A percentile compares a stretch with the other conserved stretches of the same genome.
Evolutionary conservation across 495 filamentous ascomycete species (phyloP).

Genomic region (Aspergillus kassunensis): DNA sequence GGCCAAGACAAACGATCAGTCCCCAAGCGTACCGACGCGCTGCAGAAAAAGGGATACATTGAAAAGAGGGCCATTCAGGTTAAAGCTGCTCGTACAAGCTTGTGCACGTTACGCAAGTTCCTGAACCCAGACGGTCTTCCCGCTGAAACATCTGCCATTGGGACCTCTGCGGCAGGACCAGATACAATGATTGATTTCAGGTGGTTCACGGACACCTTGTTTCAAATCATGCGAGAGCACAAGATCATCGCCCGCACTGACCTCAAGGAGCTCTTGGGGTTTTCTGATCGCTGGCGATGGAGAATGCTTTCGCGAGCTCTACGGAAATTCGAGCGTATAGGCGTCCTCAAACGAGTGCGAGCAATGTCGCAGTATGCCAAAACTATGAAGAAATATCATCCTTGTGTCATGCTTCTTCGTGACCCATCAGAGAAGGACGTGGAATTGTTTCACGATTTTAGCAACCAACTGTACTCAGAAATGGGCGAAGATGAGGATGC

Average conservation of each 20-base stretch:
- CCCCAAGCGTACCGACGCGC: constrained; percentile 70
- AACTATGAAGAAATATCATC: constrained; percentile 31
- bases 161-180: constrained; percentile 9
- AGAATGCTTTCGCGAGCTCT: constrained; percentile 63
- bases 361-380: constrained; percentile 49
- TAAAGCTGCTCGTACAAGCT: constrained; percentile 62
- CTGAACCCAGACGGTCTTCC: constrained; percentile 22
- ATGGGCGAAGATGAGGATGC: constrained; percentile 38
- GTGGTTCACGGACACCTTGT: constrained; percentile 39
- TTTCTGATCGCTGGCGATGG: constrained; percentile 59
- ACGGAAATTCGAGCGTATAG: constrained; percentile 64
- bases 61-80: constrained; percentile 69
- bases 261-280: constrained; percentile 59
- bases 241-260: constrained; percentile 53
- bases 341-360: constrained; percentile 63
- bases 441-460: constrained; percentile 49
- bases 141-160: constrained; percentile 8
- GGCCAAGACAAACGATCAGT: constrained; percentile 89
- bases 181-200: constrained; percentile 39
- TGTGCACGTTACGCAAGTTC: constrained; percentile 61
- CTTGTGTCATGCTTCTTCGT: constrained; percentile 69
- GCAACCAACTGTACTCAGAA: constrained; percentile 23
- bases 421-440: constrained; percentile 67
- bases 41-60: constrained; percentile 78
- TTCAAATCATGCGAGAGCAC: constrained; percentile 43